Conservation (phyloP, 1,284 basidiomycete species). For the Puccinia coronata region DNA sequence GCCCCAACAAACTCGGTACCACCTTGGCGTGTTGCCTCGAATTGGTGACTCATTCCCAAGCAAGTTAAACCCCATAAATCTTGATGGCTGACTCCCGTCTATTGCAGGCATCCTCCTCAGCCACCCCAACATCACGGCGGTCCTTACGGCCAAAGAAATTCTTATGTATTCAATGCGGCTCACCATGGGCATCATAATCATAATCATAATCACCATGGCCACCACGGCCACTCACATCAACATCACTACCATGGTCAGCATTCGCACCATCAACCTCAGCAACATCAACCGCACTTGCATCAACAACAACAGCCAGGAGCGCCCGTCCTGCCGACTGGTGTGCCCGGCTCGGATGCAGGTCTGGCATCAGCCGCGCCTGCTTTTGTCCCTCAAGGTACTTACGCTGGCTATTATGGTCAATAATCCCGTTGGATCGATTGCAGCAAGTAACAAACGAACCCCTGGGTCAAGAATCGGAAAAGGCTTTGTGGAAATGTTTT, state of each 20-base stretch:
- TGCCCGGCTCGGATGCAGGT: slow-evolving; percentile 1
- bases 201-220: slow-evolving; percentile 26
- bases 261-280: slow-evolving; percentile 39
- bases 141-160: slow-evolving; percentile 41
- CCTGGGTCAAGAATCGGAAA: background rate
- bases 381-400: slow-evolving; percentile 43
- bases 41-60: slow-evolving; percentile 24
- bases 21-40: slow-evolving; percentile 45
- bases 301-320: slow-evolving; percentile 28
- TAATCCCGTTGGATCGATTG: background rate
- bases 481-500: background rate
- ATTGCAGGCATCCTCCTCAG: slow-evolving; percentile 48
- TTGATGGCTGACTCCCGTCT: background rate
- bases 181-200: slow-evolving; percentile 42
- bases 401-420: slow-evolving; percentile 48
- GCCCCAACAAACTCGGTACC: slow-evolving; percentile 25
- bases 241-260: slow-evolving; percentile 33
- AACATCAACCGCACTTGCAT: slow-evolving; percentile 39
- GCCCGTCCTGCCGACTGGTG: slow-evolving; percentile 14
- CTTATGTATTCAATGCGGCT: slow-evolving; percentile 32
- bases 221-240: slow-evolving; percentile 33
- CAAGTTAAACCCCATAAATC: background rate
- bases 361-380: slow-evolving; percentile 31
- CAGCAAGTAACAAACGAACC: background rate
- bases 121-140: slow-evolving; percentile 44